These are phyloP conservation scores for Microcyclospora tardicrescens DNA, from an alignment of 2,329 filamentous ascomycete species.

Conservation along the genomic window DNA sequence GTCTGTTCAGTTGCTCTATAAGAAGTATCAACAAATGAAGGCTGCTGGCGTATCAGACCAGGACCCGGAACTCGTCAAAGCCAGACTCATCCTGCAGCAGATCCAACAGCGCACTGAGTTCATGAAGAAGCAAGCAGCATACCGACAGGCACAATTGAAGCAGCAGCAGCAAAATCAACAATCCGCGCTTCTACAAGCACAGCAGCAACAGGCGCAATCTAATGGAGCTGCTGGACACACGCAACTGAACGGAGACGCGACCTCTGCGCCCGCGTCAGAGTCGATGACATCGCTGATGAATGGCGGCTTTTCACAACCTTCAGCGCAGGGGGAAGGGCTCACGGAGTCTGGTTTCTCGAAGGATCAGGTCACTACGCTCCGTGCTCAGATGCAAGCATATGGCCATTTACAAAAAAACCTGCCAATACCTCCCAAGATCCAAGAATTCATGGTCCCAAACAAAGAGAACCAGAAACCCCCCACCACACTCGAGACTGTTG, in stretches of 20 bases:
- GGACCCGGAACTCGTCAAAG: slow-evolving; percentile 80
- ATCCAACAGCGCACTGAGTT: slow-evolving; percentile 42
- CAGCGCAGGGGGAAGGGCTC: slow-evolving; percentile 6
- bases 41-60: slow-evolving; percentile 64
- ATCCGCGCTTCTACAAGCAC: slow-evolving; percentile 14
- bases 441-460: slow-evolving; percentile 70
- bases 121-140: slow-evolving; percentile 37
- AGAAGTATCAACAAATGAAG: slow-evolving; percentile 84
- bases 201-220: slow-evolving; percentile 28
- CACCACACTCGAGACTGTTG: slow-evolving; percentile 27
- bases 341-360: slow-evolving; percentile 40
- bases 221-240: slow-evolving; percentile 27
- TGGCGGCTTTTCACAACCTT: slow-evolving; percentile 1
- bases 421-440: slow-evolving; percentile 63
- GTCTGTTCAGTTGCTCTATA: slow-evolving; percentile 61
- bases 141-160: slow-evolving; percentile 28
- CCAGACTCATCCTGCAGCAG: slow-evolving; percentile 58
- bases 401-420: slow-evolving; percentile 80
- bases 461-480: slow-evolving; percentile 45
- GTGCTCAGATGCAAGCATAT: slow-evolving; percentile 83
- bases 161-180: slow-evolving; percentile 33
- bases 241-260: slow-evolving; percentile 38
- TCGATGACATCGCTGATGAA: slow-evolving; percentile 1
- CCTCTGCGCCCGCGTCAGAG: slow-evolving; percentile 20
- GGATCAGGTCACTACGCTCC: slow-evolving; percentile 65